Conservation (phyloP, 371 early-diverging fungal genomes). For the Mucor plumbeus region DNA sequence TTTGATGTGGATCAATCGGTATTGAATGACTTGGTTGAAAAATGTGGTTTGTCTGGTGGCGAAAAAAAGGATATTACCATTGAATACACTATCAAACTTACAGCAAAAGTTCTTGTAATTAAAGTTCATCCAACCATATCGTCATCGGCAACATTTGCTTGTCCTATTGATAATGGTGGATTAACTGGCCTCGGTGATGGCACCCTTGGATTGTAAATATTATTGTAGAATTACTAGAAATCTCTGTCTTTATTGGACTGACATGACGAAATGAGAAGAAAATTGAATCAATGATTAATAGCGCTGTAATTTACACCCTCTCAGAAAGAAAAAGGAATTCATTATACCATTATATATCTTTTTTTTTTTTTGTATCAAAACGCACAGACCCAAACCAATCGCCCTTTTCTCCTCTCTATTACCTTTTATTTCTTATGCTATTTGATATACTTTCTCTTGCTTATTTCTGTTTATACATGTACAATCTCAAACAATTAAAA, state of each 20-base stretch:
- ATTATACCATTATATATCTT: background rate
- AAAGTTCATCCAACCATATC: constrained; percentile 42
- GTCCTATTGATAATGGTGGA: constrained; percentile 40
- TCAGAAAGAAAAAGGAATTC: background rate
- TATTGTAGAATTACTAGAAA: constrained; percentile 3
- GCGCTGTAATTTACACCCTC: background rate
- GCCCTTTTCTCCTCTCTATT: background rate
- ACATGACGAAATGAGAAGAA: constrained; percentile 3
- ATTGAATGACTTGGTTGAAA: constrained; percentile 46
- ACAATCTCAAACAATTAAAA: background rate
- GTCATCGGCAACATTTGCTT: constrained; percentile 40
- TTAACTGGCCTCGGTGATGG: constrained; percentile 24
- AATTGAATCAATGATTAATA: background rate
- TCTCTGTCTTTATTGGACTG: constrained; percentile 1
- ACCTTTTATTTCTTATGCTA: background rate
- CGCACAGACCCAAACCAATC: background rate
- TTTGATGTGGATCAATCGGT: constrained; percentile 44
- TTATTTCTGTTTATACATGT: background rate
- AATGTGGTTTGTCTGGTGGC: constrained; percentile 50
- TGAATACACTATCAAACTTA: constrained; percentile 39
- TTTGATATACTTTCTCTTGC: background rate
- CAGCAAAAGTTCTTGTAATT: constrained; percentile 45
- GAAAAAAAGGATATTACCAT: constrained; percentile 36
- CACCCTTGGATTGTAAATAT: constrained; percentile 19
- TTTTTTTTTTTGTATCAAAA: background rate